phyloP scores from a whole-genome alignment of 2,329 filamentous ascomycete genomes.

The Aspergillus latus region DNA sequence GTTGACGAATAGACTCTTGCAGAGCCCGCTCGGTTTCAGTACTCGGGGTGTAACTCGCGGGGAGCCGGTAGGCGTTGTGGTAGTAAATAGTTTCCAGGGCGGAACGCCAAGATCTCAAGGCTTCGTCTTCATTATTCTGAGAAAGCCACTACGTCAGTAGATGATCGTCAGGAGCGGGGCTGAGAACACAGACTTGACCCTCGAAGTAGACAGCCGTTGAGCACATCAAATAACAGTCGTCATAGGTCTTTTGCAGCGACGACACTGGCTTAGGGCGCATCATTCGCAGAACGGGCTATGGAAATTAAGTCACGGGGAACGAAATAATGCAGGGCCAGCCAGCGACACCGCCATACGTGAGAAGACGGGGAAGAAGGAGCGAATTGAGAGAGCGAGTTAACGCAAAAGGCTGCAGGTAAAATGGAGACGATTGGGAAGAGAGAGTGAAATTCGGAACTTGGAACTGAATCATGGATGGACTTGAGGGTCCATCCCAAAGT shows the following conservation, averaged over 20 bases:
- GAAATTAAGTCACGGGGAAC: slow-evolving; percentile 8
- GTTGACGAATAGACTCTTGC: slow-evolving; percentile 73
- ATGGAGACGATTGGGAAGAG: neutral
- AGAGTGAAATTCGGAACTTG: neutral
- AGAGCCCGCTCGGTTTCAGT: slow-evolving; percentile 82
- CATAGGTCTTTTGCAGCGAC: slow-evolving; percentile 93
- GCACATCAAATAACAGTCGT: slow-evolving; percentile 91
- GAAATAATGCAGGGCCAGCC: slow-evolving; percentile 25
- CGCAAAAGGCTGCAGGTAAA: slow-evolving; percentile 1
- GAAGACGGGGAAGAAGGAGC: neutral
- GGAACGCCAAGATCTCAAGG: slow-evolving; percentile 82
- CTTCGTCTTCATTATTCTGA: slow-evolving; percentile 87
- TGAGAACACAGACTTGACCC: slow-evolving; percentile 64
- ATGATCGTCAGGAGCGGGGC: neutral
- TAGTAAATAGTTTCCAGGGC: slow-evolving; percentile 88
- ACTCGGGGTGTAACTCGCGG: slow-evolving; percentile 67
- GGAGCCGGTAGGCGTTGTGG: slow-evolving; percentile 73
- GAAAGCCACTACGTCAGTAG: neutral
- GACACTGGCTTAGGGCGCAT: slow-evolving; percentile 62
- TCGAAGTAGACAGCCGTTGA: slow-evolving; percentile 97
- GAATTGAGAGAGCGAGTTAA: neutral
- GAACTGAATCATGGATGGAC: slow-evolving; percentile 2
- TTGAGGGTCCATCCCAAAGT: neutral
- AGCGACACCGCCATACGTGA: slow-evolving; percentile 24
- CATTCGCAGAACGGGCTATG: slow-evolving; percentile 36